phyloP scores from a whole-genome alignment of 768 basidiomycete species.

The Lactarius sanguifluus region DNA sequence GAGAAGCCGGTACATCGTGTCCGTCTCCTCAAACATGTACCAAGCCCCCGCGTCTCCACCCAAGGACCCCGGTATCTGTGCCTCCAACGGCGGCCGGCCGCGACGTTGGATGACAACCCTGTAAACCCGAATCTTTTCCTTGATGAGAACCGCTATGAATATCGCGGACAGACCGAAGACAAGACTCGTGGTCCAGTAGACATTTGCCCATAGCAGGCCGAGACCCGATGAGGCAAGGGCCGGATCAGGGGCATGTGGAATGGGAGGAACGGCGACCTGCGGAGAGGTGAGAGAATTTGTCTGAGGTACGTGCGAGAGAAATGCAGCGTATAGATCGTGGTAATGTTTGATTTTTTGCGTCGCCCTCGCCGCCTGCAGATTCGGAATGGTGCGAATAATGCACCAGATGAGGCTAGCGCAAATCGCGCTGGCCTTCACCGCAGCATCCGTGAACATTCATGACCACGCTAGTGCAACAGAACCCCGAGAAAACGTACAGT shows the following conservation, averaged over 20 bases:
- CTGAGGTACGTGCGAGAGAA: neutral
- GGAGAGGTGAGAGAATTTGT: neutral
- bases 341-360: neutral
- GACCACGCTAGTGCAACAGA: neutral
- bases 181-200: conserved; percentile 9
- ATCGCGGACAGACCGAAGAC: conserved; percentile 2
- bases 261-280: neutral
- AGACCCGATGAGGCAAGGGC: neutral
- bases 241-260: too few relatives aligned
- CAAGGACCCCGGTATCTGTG: neutral
- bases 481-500: conserved; percentile 2
- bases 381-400: neutral
- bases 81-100: neutral
- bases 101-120: neutral
- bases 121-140: neutral
- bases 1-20: neutral
- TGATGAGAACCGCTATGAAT: neutral
- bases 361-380: neutral
- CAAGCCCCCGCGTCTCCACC: neutral
- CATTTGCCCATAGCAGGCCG: neutral
- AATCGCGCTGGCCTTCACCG: neutral
- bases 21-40: too few relatives aligned
- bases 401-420: neutral
- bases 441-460: neutral
- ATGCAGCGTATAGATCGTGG: neutral